Evolutionary conservation across 1,284 basidiomycete genomes (phyloP).

Genomic region (Fistulina hepatica): DNA sequence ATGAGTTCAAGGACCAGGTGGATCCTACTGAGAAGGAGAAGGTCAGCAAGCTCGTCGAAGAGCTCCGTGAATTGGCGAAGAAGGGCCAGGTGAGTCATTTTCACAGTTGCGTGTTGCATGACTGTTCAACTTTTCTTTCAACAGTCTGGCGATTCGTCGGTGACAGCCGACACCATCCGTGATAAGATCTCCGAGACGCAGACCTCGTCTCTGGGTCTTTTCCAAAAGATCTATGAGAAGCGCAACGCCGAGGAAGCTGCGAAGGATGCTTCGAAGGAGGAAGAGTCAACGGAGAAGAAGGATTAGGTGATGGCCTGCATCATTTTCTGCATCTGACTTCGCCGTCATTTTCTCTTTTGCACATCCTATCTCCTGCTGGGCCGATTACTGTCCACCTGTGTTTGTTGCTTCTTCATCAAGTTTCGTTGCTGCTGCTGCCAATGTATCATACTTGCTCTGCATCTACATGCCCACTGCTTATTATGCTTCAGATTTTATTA

Average conservation of each 20-base stretch:
- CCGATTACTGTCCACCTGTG: no score
- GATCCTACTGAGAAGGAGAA: constrained; percentile 90
- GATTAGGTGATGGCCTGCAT: constrained; percentile 36
- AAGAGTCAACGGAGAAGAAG: constrained; percentile 69
- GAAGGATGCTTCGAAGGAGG: constrained; percentile 36
- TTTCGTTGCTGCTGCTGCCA: no score
- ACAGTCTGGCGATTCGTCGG: constrained; percentile 74
- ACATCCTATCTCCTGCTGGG: background rate
- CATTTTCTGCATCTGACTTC: background rate
- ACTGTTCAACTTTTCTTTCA: no score
- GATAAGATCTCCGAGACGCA: constrained; percentile 95
- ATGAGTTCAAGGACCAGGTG: constrained; percentile 96
- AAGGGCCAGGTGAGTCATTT: constrained; percentile 73
- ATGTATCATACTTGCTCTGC: no score
- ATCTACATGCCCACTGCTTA: no score
- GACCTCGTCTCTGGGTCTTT: constrained; percentile 90
- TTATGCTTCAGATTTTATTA: no score
- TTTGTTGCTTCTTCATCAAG: no score
- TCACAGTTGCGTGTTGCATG: no score
- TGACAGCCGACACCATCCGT: constrained; percentile 83
- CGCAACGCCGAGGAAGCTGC: constrained; percentile 58
- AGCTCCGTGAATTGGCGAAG: constrained; percentile 82
- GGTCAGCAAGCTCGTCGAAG: constrained; percentile 76
- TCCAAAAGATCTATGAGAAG: constrained; percentile 98
- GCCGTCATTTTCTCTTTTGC: background rate